Evolutionary conservation across 306 rosid genomes (phyloP).

Genomic region (Vigna trinervia): DNA sequence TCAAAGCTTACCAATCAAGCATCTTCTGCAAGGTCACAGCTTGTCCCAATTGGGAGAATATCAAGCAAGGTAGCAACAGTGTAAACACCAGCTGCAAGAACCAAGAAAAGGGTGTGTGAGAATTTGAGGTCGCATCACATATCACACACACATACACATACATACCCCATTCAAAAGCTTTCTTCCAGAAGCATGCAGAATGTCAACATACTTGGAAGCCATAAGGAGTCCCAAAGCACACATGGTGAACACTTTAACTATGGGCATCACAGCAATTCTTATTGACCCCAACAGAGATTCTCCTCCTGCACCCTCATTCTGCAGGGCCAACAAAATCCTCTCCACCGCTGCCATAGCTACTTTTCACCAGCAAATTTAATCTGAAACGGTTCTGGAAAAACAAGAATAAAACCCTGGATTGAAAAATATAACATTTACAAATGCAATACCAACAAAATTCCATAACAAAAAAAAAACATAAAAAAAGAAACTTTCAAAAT

Average conservation of each 20-base stretch:
- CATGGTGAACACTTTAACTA: constrained; percentile 87
- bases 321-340: constrained; percentile 52
- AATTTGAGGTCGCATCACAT: constrained; percentile 16
- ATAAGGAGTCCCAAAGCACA: constrained; percentile 91
- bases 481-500: background rate
- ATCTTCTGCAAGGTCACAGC: constrained; percentile 81
- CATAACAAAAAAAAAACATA: background rate
- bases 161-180: constrained; percentile 91
- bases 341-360: constrained; percentile 47
- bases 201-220: constrained; percentile 93
- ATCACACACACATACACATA: background rate
- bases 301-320: constrained; percentile 54
- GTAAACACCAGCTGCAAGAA: constrained; percentile 88
- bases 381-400: background rate
- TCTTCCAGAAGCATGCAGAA: constrained; percentile 86
- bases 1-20: constrained; percentile 72
- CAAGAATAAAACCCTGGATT: background rate
- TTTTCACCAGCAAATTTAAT: background rate
- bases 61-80: constrained; percentile 91
- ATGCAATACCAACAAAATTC: background rate
- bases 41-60: constrained; percentile 93
- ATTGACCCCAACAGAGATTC: constrained; percentile 71
- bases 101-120: constrained; percentile 13
- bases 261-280: constrained; percentile 87
- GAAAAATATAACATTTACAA: background rate